Percentiles rank a stretch among this genome's conserved stretches.
These are phyloP conservation scores for Lindgomyces ingoldianus DNA, from an alignment of 495 filamentous ascomycete genomes.

Conservation along the genomic window DNA sequence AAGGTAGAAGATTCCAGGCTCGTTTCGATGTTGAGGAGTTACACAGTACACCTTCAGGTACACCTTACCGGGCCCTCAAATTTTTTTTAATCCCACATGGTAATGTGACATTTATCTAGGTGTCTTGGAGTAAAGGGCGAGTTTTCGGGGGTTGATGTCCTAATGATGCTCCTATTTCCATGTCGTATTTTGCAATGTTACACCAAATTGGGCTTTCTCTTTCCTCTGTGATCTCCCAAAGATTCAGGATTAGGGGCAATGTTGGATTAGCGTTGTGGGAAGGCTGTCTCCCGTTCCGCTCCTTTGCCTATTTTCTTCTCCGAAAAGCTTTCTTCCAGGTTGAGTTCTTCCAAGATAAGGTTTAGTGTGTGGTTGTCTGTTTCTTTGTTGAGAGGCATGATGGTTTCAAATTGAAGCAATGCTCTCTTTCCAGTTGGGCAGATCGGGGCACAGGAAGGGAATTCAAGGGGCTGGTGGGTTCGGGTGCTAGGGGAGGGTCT, in stretches of 20 bases:
- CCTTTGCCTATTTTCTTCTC: slow-evolving; percentile 7
- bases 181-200: slow-evolving; percentile 1
- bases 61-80: not conserved
- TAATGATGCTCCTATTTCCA: slow-evolving; percentile 5
- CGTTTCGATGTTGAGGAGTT: not conserved
- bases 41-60: not conserved
- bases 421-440: not conserved
- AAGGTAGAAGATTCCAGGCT: slow-evolving; percentile 51
- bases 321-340: slow-evolving; percentile 12
- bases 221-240: slow-evolving; percentile 11
- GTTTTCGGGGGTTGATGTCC: not conserved
- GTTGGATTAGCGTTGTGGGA: slow-evolving; percentile 15
- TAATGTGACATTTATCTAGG: not conserved
- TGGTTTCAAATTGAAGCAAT: slow-evolving; percentile 13
- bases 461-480: not conserved
- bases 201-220: not conserved
- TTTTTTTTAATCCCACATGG: not conserved
- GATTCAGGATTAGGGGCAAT: not conserved
- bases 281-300: slow-evolving; percentile 6
- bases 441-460: not conserved
- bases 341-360: not conserved
- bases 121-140: slow-evolving; percentile 1
- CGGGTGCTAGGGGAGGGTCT: not conserved
- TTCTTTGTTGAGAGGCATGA: not conserved
- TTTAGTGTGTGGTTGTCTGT: not conserved